Base-by-base conservation (phyloP, 768 basidiomycete genomes). In the Phlebiopsis flavidoalba region DNA sequence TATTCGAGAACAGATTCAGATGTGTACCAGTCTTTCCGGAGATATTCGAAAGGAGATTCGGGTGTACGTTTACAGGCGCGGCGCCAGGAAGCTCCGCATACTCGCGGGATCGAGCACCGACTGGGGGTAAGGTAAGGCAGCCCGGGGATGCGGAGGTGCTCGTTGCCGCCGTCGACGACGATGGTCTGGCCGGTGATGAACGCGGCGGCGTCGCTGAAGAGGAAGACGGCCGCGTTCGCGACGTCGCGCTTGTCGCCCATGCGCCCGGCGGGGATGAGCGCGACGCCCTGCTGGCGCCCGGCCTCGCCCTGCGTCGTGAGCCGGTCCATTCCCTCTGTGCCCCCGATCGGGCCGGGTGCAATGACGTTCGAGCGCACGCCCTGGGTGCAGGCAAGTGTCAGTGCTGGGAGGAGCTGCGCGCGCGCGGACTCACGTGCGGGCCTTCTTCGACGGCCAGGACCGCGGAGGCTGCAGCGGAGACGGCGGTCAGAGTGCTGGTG, bases 371-470 rank as follows among this genome's bases (percentile, higher is more conserved):
- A 91, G 50, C 95, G 86, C 19, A 98, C 86, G n/a, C 96, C 96
- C 71, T 70, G 58, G 5, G 19, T 21, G 5, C 22, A 33, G 19
- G 12, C 33, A 57, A 43, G 56, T 43, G 4, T 19, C 26, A 15
- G 19, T 21, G 40, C 8, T 43, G 12, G 3, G 2, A 26, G 21
- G 33, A 53, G 24, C 33, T 31, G 43, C n/a, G n/a, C n/a, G n/a
- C n/a, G n/a, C n/a, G n/a, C n/a, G n/a, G n/a, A 63, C 70, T 67
- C 59, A 71, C 70, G 66, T 85, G 82, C 4, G 95, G 96, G 0
- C 95, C 96, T 75, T 96, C 95, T 75, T 98, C 95, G 12, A 96
- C 83, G 1, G 95, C 94, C 26, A 98, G 74, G 2, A 92, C 94
- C 1, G 81, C 80, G 58, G 91, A 92, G 5, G 95, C 70, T 71